Percentiles rank a stretch among this genome's conserved stretches.
Conservation (phyloP, 139 green algal species). For the Haematococcus sp. region DNA sequence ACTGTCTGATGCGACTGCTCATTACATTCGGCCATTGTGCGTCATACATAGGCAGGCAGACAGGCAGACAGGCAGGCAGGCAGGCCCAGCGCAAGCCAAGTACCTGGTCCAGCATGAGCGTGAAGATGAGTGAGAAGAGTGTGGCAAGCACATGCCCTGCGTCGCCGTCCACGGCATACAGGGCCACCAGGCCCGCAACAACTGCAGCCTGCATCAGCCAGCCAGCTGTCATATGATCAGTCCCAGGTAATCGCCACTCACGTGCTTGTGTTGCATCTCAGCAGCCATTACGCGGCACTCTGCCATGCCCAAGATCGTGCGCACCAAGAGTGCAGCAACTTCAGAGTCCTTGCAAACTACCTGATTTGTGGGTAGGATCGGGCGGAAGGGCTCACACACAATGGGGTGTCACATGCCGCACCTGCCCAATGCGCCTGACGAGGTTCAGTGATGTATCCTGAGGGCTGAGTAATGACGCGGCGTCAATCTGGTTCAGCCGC, state of each 20-base stretch:
- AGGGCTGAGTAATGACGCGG: conserved; percentile 73
- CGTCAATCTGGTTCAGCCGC: conserved; percentile 85
- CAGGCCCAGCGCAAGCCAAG: neutral
- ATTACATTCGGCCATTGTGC: too few relatives aligned
- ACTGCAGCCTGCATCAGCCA: conserved; percentile 21
- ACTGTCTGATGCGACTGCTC: too few relatives aligned
- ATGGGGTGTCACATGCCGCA: too few relatives aligned
- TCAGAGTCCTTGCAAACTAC: too few relatives aligned
- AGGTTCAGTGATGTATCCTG: conserved; percentile 70
- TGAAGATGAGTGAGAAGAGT: conserved; percentile 46
- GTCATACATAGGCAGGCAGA: neutral
- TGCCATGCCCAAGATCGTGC: too few relatives aligned
- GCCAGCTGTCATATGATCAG: neutral
- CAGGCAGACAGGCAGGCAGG: neutral
- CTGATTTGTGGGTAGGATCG: too few relatives aligned
- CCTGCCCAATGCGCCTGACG: conserved; percentile 55
- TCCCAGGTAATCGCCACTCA: neutral
- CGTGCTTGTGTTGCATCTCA: too few relatives aligned
- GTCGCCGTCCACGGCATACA: conserved; percentile 27
- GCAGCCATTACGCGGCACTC: too few relatives aligned
- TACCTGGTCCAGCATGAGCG: conserved; percentile 66
- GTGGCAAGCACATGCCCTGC: conserved; percentile 18
- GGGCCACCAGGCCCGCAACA: conserved; percentile 56
- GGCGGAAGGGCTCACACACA: too few relatives aligned
- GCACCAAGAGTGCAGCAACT: too few relatives aligned